phyloP scores from a whole-genome alignment of 169 alveolate species.

The Cryptosporidium tyzzeri region DNA sequence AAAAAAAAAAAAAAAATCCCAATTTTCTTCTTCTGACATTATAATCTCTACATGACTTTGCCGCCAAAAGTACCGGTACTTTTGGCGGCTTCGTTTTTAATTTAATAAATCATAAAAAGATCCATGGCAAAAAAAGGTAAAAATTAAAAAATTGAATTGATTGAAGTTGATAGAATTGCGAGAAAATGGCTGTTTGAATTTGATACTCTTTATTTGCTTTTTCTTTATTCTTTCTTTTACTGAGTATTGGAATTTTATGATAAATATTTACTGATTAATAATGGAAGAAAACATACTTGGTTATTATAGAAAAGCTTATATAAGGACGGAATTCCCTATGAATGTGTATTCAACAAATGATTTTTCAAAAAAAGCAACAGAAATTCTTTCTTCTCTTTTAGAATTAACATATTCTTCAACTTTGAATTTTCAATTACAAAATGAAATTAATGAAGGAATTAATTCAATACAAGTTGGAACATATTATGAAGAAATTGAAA shows the following conservation, averaged over 20 bases:
- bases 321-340: slow-evolving; percentile 45
- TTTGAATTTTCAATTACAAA: not conserved
- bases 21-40: not conserved
- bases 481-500: slow-evolving; percentile 29
- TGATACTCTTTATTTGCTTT: not conserved
- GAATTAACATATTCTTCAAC: not conserved
- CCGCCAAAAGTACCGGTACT: slow-evolving; percentile 6
- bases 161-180: not conserved
- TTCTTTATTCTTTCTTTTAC: not conserved
- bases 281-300: not conserved
- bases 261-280: not conserved
- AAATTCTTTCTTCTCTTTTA: slow-evolving; percentile 1
- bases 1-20: not conserved
- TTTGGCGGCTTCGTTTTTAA: not conserved
- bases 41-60: not conserved
- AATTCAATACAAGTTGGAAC: slow-evolving; percentile 5
- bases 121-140: not conserved
- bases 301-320: slow-evolving; percentile 22
- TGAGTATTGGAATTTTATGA: too few species aligned
- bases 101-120: not conserved
- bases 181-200: not conserved
- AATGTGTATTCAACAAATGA: not conserved
- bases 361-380: not conserved
- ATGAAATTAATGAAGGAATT: not conserved
- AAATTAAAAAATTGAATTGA: too few species aligned